Conservation (phyloP, 352 stramenopile species). For the Paralagenidium karlingii region DNA sequence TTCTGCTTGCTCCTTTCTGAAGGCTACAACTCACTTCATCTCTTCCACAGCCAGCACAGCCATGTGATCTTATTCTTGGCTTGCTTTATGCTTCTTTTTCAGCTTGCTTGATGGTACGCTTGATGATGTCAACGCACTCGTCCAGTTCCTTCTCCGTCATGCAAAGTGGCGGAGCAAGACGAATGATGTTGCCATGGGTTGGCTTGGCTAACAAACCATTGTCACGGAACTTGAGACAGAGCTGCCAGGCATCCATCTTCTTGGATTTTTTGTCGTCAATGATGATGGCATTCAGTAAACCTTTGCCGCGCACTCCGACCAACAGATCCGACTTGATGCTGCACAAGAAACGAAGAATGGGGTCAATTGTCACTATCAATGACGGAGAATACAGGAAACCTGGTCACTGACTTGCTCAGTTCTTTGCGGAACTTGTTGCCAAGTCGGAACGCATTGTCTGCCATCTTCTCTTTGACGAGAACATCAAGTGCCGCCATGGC, state of each 20-base stretch:
- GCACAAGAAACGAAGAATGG: constrained; percentile 1
- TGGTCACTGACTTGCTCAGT: constrained; percentile 48
- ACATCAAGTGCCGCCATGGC: constrained; percentile 91
- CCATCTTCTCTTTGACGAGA: constrained; percentile 93
- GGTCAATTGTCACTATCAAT: background rate
- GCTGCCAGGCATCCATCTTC: constrained; percentile 85
- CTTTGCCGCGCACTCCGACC: constrained; percentile 86
- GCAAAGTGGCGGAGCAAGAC: constrained; percentile 91
- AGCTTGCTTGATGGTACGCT: constrained; percentile 34
- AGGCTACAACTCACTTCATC: too few relatives aligned
- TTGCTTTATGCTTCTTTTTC: background rate
- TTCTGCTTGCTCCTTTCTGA: too few relatives aligned
- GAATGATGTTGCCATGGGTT: constrained; percentile 98
- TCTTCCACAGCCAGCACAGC: too few relatives aligned
- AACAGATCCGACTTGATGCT: constrained; percentile 55
- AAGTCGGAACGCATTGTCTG: constrained; percentile 88
- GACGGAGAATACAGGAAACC: background rate
- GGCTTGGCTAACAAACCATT: constrained; percentile 97
- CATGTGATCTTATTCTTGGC: too few relatives aligned
- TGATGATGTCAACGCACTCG: constrained; percentile 82
- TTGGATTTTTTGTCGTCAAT: constrained; percentile 87
- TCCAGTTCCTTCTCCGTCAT: constrained; percentile 92
- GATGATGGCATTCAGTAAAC: constrained; percentile 97
- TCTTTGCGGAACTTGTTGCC: constrained; percentile 90
- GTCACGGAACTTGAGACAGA: constrained; percentile 93